Percentiles rank a stretch among this genome's conserved stretches.
phyloP scores from a whole-genome alignment of 2,329 filamentous ascomycete genomes.

The Parastagonospora nodorum region DNA sequence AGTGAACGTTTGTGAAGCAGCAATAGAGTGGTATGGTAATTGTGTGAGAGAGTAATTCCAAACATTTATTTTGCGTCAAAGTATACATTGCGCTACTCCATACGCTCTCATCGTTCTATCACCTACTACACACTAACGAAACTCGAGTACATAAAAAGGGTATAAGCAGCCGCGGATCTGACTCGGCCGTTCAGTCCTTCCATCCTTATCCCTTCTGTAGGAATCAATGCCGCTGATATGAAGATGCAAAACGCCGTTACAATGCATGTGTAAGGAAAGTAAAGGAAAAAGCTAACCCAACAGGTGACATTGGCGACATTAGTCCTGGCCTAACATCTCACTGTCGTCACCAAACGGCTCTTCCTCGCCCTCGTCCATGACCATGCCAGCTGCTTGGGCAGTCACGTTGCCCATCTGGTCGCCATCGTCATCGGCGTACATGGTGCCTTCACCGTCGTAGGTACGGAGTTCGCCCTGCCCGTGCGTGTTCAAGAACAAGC shows the following conservation, averaged over 20 bases:
- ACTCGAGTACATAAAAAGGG: constrained; percentile 13
- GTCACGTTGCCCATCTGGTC: constrained; percentile 45
- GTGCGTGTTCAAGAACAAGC: constrained; percentile 72
- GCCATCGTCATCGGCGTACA: constrained; percentile 40
- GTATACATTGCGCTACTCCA: too few species aligned
- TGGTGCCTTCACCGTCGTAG: constrained; percentile 32
- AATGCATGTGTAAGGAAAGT: not conserved
- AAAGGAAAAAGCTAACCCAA: not conserved
- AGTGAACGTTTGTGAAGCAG: not conserved
- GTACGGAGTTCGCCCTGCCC: constrained; percentile 21
- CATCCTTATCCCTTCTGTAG: not conserved
- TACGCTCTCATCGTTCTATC: too few species aligned
- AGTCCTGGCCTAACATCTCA: constrained; percentile 49
- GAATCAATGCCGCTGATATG: constrained; percentile 18
- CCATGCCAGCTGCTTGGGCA: constrained; percentile 43
- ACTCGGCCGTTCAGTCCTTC: constrained; percentile 8
- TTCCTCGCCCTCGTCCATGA: constrained; percentile 46
- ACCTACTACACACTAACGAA: not conserved
- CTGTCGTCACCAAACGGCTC: constrained; percentile 54
- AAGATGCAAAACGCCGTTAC: constrained; percentile 7
- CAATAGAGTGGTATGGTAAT: not conserved
- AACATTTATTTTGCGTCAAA: too few species aligned
- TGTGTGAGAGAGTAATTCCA: not conserved
- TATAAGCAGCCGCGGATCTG: constrained; percentile 19
- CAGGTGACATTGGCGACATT: not conserved